Conservation (phyloP, 495 filamentous ascomycete genomes). For the Penicillium arizonense region DNA sequence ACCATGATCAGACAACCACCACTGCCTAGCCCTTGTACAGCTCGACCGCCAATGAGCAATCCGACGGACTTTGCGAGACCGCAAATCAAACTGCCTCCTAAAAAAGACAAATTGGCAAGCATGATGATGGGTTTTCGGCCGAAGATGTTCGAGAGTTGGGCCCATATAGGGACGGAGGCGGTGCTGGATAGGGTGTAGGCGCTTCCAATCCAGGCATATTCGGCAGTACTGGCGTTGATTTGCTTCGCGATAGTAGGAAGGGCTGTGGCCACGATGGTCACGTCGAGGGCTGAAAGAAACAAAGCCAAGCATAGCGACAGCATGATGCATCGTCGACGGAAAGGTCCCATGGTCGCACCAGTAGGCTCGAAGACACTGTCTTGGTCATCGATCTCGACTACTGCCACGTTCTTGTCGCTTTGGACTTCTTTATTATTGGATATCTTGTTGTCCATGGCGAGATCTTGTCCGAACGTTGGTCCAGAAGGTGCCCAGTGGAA, state of each 20-base stretch:
- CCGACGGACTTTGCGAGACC: conserved; percentile 57
- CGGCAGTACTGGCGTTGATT: conserved; percentile 40
- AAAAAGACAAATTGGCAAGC: conserved; percentile 61
- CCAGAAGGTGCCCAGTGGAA: too few species aligned
- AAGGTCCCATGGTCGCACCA: too few species aligned
- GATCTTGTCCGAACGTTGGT: too few species aligned
- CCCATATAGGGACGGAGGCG: conserved; percentile 47
- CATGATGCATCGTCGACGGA: not conserved
- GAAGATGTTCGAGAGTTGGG: conserved; percentile 70
- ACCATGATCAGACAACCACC: conserved; percentile 71
- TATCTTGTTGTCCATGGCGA: too few species aligned
- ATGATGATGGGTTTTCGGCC: conserved; percentile 73
- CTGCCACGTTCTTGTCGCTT: too few species aligned
- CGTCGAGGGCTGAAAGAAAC: conserved; percentile 53
- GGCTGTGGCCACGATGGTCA: conserved; percentile 54
- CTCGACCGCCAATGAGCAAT: conserved; percentile 69
- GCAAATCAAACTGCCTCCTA: conserved; percentile 61
- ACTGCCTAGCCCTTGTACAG: conserved; percentile 68
- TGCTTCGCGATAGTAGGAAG: conserved; percentile 46
- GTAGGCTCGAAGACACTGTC: too few species aligned
- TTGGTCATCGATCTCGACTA: too few species aligned
- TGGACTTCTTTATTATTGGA: too few species aligned
- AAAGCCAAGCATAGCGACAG: conserved; percentile 20
- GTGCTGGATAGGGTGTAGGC: conserved; percentile 39
- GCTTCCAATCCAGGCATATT: conserved; percentile 55